Evolutionary conservation across 345 rosid genomes (phyloP).

Genomic region (Heritiera littoralis): DNA sequence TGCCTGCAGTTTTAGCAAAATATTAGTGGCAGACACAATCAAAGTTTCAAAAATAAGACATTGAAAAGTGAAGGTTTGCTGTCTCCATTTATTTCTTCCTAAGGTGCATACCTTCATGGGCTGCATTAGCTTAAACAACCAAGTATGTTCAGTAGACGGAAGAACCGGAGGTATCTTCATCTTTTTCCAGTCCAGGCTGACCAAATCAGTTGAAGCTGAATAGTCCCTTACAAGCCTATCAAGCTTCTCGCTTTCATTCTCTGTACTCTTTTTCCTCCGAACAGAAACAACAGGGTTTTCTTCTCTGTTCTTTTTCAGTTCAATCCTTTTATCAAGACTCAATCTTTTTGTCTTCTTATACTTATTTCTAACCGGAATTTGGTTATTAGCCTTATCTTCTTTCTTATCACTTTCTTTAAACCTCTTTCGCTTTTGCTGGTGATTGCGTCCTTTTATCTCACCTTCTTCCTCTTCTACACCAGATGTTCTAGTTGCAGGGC

Average conservation of each 20-base stretch:
- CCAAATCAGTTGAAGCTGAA: slow-evolving; percentile 69
- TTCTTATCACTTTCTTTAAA: slow-evolving; percentile 35
- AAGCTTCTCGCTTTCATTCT: slow-evolving; percentile 60
- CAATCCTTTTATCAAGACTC: slow-evolving; percentile 68
- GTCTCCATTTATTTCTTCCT: background rate
- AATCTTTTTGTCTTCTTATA: slow-evolving; percentile 58
- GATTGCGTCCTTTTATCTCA: slow-evolving; percentile 28
- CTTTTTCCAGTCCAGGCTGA: slow-evolving; percentile 88
- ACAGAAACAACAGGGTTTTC: slow-evolving; percentile 27
- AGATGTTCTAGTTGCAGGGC: slow-evolving; percentile 43
- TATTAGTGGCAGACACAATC: slow-evolving; percentile 26
- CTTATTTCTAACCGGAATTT: slow-evolving; percentile 47
- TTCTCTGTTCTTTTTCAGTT: slow-evolving; percentile 46
- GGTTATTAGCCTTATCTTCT: slow-evolving; percentile 17
- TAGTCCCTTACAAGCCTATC: slow-evolving; percentile 73
- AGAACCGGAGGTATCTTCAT: slow-evolving; percentile 98
- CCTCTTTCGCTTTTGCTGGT: slow-evolving; percentile 44
- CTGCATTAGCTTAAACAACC: slow-evolving; percentile 94
- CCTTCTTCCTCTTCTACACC: slow-evolving; percentile 42
- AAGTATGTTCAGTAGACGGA: slow-evolving; percentile 66
- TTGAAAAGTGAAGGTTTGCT: background rate
- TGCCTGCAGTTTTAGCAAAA: slow-evolving; percentile 42
- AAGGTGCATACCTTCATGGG: slow-evolving; percentile 75
- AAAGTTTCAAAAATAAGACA: background rate
- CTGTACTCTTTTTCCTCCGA: slow-evolving; percentile 29